Conservation (phyloP, 441 rosid genomes). For the Populus hybrid region DNA sequence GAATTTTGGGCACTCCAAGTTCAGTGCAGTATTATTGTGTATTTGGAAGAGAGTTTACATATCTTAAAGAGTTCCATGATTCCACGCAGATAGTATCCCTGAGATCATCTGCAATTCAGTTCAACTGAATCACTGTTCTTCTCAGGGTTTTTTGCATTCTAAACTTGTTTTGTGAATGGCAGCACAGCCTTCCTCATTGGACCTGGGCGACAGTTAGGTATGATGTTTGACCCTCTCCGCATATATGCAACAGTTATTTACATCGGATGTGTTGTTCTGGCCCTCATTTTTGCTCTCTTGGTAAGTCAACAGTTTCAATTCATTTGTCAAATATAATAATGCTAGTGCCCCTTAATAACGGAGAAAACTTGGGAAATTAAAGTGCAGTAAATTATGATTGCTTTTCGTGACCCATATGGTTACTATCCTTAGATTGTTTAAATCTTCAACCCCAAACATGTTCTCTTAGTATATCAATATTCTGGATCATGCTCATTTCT, state of each 20-base stretch:
- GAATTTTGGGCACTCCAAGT: neutral
- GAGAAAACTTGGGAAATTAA: neutral
- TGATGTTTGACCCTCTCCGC: slow-evolving; percentile 87
- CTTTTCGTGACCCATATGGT: neutral
- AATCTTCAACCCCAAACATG: neutral
- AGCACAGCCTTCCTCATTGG: slow-evolving; percentile 96
- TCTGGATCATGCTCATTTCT: neutral
- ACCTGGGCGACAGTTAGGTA: slow-evolving; percentile 60
- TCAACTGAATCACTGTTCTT: neutral
- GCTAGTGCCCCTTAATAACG: neutral
- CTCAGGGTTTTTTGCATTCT: slow-evolving; percentile 18
- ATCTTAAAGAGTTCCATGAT: neutral
- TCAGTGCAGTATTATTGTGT: neutral
- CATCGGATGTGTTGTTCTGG: slow-evolving; percentile 61
- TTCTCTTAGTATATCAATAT: neutral
- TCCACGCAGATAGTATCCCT: neutral
- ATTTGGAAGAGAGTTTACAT: neutral
- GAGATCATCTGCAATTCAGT: neutral
- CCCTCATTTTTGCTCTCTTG: slow-evolving; percentile 84
- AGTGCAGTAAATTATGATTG: neutral
- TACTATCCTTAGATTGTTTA: neutral
- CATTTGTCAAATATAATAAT: neutral
- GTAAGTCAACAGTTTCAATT: slow-evolving; percentile 38
- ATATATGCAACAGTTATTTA: slow-evolving; percentile 72
- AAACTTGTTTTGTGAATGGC: slow-evolving; percentile 45